A percentile compares a stretch with the other conserved stretches of the same genome.
phyloP scores from a whole-genome alignment of 179 eudicot genomes.

The Carnegiea gigantea region DNA sequence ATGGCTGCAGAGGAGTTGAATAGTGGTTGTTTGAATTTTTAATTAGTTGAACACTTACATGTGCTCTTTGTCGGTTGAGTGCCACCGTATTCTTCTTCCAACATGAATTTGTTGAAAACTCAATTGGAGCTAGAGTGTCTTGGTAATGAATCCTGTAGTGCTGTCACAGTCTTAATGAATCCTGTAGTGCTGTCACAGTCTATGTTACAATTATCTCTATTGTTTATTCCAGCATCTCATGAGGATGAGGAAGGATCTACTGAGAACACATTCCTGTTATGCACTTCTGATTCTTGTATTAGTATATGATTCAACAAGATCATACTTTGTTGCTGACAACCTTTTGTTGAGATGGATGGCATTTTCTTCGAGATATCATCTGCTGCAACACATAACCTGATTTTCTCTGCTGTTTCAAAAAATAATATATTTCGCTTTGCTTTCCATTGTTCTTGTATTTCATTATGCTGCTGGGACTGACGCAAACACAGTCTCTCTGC shows the following conservation, averaged over 20 bases:
- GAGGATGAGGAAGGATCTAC: not conserved
- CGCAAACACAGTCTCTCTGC: not conserved
- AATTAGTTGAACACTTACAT: not conserved
- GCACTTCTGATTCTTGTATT: not conserved
- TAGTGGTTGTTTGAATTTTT: not conserved
- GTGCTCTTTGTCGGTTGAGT: too few species aligned
- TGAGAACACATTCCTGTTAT: not conserved
- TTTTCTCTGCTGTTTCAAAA: not conserved
- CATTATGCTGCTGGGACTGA: constrained; percentile 1
- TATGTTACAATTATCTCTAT: not conserved
- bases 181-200: too few species aligned
- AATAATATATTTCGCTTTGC: not conserved
- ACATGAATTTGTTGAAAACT: not conserved
- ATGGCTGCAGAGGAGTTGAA: not conserved
- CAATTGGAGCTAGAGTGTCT: not conserved
- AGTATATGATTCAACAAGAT: not conserved
- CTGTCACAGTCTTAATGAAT: not conserved
- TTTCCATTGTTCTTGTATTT: not conserved
- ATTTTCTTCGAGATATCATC: not conserved
- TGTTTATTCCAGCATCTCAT: not conserved
- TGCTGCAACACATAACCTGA: not conserved
- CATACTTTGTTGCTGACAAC: not conserved
- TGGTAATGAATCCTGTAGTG: not conserved
- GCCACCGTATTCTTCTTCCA: not conserved
- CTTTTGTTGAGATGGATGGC: not conserved